Evolutionary conservation across 2,329 filamentous ascomycete genomes (phyloP).

Genomic region (Domatiomyces catenatus): DNA sequence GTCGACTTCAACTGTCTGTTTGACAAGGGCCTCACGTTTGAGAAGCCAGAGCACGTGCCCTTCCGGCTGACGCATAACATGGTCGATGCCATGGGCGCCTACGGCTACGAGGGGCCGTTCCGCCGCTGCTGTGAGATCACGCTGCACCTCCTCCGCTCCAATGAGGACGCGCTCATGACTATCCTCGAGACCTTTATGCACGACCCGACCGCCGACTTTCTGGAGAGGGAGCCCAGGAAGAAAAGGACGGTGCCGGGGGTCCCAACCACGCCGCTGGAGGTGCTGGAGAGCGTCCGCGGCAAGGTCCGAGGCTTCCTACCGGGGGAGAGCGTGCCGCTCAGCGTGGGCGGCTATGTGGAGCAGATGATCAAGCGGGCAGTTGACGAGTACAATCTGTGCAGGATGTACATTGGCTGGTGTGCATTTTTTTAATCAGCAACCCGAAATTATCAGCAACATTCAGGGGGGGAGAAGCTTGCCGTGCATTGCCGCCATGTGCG

Average conservation of each 20-base stretch:
- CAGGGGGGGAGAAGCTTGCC: too few species aligned
- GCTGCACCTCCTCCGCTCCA: slow-evolving; percentile 65
- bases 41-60: slow-evolving; percentile 84
- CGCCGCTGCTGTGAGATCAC: slow-evolving; percentile 81
- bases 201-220: slow-evolving; percentile 86
- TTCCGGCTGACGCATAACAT: slow-evolving; percentile 98
- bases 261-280: slow-evolving; percentile 57
- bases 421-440: slow-evolving; percentile 55
- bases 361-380: slow-evolving; percentile 80
- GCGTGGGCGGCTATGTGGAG: slow-evolving; percentile 94
- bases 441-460: too few species aligned
- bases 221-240: slow-evolving; percentile 48
- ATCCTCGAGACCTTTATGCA: slow-evolving; percentile 95
- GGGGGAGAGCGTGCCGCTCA: slow-evolving; percentile 79
- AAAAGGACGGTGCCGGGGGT: slow-evolving; percentile 36
- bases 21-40: slow-evolving; percentile 90
- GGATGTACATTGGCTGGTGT: slow-evolving; percentile 97
- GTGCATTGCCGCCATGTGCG: too few species aligned
- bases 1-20: slow-evolving; percentile 99
- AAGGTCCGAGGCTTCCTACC: slow-evolving; percentile 75
- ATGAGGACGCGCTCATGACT: slow-evolving; percentile 93
- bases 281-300: slow-evolving; percentile 72
- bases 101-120: slow-evolving; percentile 87
- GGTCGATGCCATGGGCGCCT: slow-evolving; percentile 87
- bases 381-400: slow-evolving; percentile 60